Evolutionary conservation across 225 moss, liverwort and hornwort species (phyloP), one percentile per base, ranked within the genome.

Genomic region (Thuidium tamariscinum): DNA sequence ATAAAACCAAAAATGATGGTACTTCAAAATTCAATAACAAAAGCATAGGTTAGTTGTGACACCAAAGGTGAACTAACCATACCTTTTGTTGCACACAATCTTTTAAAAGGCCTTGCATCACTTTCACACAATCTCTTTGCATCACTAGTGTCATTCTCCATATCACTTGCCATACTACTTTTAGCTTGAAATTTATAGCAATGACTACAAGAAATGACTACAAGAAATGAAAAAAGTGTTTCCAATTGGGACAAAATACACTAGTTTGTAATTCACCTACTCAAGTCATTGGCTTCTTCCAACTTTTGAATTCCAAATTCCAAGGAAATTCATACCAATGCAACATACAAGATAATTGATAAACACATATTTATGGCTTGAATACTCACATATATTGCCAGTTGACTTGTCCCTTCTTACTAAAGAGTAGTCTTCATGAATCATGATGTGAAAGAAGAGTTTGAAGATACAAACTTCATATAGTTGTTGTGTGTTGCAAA

Each of bases 41-140:
- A 63, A 32, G 8, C 6, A 22, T 4, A 60, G 2, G 0, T 13
- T 13, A 2, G 3, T 26, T 26, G 6, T 26, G 0, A 6, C 2
- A 60, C 27, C 60, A 60, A 60, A 5, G 5, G 13, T 26, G 5
- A 27, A 27, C 6, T 26, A 60, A 26, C 13, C 27, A 60, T 32
- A 63, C 63, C 63, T 63, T 63, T 2, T 8, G 0, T 32, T 32
- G 16, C 8, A 16, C 32, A 8, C 8, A 16, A 16, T 32, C 32
- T 63, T 8, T 7, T 23, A 0, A 0, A 0, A 39, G 2, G 4
- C 13, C 39, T 39, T 11, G 36, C 0, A 1, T 41, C 68, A 41
- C 7, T 37, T 44, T 44, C 44, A 44, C 44, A 44, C 44, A 44
- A 44, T 44, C 44, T 44, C 44, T 44, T 44, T 6, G 44, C 44